Percentiles rank a stretch among this genome's conserved stretches.
Evolutionary conservation across 228 moss, liverwort and hornwort species (phyloP).

Genomic region (Sphagnum magellanicum): DNA sequence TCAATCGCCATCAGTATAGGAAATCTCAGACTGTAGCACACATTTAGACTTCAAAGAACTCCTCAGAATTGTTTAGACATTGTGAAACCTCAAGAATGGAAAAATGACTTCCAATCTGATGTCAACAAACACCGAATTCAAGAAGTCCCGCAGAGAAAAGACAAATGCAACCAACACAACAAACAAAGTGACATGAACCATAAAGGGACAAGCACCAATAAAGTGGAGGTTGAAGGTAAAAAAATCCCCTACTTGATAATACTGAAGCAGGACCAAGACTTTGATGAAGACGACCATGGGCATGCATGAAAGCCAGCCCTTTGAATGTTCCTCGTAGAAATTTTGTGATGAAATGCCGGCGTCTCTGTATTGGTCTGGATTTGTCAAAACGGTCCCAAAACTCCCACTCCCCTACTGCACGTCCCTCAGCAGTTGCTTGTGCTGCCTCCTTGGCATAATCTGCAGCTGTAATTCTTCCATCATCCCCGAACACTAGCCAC

Average conservation of each 20-base stretch:
- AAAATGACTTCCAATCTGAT: too few species aligned
- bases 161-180: background rate
- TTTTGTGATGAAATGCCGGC: slow-evolving; percentile 72
- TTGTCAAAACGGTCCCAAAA: slow-evolving; percentile 92
- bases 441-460: slow-evolving; percentile 82
- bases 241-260: slow-evolving; percentile 53
- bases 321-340: slow-evolving; percentile 71
- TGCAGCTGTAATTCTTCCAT: slow-evolving; percentile 72
- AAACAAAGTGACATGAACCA: too few species aligned
- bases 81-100: background rate
- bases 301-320: slow-evolving; percentile 87
- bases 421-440: slow-evolving; percentile 55
- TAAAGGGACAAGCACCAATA: background rate
- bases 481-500: slow-evolving; percentile 94
- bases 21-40: background rate
- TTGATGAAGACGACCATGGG: slow-evolving; percentile 84
- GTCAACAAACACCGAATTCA: background rate
- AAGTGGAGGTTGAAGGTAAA: background rate
- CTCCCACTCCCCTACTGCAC: slow-evolving; percentile 88
- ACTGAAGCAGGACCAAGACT: slow-evolving; percentile 94
- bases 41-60: background rate
- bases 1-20: slow-evolving; percentile 5
- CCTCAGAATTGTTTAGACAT: background rate
- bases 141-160: background rate
- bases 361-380: slow-evolving; percentile 59